phyloP scores from a whole-genome alignment of 805 yeast genomes.

The Zygosaccharomyces gambellarensis region DNA sequence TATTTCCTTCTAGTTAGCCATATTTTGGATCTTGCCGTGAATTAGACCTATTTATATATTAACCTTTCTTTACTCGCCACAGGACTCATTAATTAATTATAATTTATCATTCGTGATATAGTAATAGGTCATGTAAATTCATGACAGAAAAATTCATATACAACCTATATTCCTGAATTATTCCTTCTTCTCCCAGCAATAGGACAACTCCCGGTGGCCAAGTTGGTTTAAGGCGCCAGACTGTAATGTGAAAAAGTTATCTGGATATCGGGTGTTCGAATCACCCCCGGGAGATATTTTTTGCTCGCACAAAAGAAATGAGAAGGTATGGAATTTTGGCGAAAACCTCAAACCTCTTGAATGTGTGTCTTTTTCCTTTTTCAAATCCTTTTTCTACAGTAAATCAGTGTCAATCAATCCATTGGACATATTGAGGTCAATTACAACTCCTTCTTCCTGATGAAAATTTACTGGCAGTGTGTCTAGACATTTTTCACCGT shows the following conservation, averaged over 20 bases:
- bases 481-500: neutral
- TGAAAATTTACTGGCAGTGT: neutral
- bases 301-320: slow-evolving; percentile 1
- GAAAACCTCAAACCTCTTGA: neutral
- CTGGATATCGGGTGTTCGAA: slow-evolving; percentile 40
- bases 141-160: no score
- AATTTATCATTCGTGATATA: no score
- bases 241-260: slow-evolving; percentile 34
- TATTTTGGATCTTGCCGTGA: no score
- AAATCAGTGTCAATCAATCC: neutral
- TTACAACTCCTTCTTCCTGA: neutral
- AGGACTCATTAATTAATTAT: no score
- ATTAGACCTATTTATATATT: no score
- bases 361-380: no score
- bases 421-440: neutral
- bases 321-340: neutral
- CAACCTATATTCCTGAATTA: no score
- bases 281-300: slow-evolving; percentile 37
- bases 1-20: no score
- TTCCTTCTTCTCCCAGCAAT: neutral
- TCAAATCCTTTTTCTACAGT: neutral
- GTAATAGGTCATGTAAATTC: no score
- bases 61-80: no score
- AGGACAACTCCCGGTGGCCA: slow-evolving; percentile 35
- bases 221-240: slow-evolving; percentile 39